phyloP scores from a whole-genome alignment of 1,284 basidiomycete species.

The Cryptococcus deneoformans region DNA sequence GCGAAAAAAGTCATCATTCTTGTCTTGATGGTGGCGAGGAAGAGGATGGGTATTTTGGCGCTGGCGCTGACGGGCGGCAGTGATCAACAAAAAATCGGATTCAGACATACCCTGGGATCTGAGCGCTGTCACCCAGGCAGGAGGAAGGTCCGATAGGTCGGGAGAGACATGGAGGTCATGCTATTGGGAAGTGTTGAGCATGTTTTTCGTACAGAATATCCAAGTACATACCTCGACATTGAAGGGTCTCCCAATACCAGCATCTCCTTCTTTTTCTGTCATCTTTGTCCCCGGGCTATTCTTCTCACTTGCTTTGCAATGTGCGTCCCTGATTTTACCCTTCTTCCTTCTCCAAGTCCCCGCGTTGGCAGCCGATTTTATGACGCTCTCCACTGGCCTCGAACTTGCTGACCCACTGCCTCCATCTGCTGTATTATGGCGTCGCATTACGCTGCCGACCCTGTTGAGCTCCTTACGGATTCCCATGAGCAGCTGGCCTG shows the following conservation, averaged over 20 bases:
- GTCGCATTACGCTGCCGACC: slow-evolving; percentile 16
- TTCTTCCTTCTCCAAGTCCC: slow-evolving; percentile 1
- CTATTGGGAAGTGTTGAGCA: slow-evolving; percentile 12
- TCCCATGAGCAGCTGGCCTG: slow-evolving; percentile 11
- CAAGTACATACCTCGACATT: slow-evolving; percentile 36
- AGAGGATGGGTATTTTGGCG: neutral
- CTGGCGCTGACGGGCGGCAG: slow-evolving; percentile 20
- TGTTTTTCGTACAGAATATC: neutral
- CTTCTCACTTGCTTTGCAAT: neutral
- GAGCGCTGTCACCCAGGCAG: slow-evolving; percentile 34
- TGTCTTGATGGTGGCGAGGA: neutral
- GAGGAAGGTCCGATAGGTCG: slow-evolving; percentile 34
- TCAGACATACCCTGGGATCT: slow-evolving; percentile 39
- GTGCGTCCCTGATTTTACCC: neutral
- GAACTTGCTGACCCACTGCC: too few relatives aligned
- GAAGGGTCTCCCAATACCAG: slow-evolving; percentile 37
- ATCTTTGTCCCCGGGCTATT: slow-evolving; percentile 1
- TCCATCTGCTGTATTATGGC: slow-evolving; percentile 5
- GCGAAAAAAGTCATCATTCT: neutral
- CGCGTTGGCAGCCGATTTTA: neutral
- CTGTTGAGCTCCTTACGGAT: slow-evolving; percentile 13
- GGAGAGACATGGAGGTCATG: slow-evolving; percentile 46
- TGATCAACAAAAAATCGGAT: slow-evolving; percentile 35
- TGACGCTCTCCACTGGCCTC: too few relatives aligned
- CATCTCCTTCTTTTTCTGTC: slow-evolving; percentile 21